Conservation (phyloP, 257 asterid species). For the Nemophila menziesii region DNA sequence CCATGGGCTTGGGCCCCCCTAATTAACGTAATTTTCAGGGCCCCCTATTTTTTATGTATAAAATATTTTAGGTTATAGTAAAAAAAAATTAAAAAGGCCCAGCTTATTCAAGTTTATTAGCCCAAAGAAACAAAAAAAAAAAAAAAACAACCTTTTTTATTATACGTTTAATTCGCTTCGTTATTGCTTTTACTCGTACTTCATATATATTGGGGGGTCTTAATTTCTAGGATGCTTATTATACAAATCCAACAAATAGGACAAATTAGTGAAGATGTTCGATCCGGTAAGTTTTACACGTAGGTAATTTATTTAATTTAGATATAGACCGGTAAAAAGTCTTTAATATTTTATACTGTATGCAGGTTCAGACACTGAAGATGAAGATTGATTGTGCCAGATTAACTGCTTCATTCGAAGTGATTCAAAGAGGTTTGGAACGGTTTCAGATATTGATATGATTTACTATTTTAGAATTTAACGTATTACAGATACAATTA, state of each 20-base stretch:
- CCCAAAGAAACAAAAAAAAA: too few relatives aligned
- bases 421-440: not conserved
- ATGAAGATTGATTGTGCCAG: conserved; percentile 37
- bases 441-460: not conserved
- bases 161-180: conserved; percentile 76
- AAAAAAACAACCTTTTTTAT: too few relatives aligned
- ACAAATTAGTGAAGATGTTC: conserved; percentile 76
- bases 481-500: not conserved
- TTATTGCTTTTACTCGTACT: conserved; percentile 76
- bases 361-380: conserved; percentile 87
- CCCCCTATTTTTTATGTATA: too few relatives aligned
- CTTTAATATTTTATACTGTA: conserved; percentile 5
- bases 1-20: too few relatives aligned
- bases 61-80: too few relatives aligned
- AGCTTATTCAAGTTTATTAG: too few relatives aligned
- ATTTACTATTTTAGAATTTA: not conserved
- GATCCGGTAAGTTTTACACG: conserved; percentile 91
- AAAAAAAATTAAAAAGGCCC: too few relatives aligned
- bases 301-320: not conserved
- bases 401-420: not conserved
- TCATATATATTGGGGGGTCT: conserved; percentile 80
- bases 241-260: conserved; percentile 74
- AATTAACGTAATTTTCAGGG: too few relatives aligned
- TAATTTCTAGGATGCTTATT: conserved; percentile 80
- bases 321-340: not conserved